Conservation (phyloP, 2,329 filamentous ascomycete genomes). For the Colletotrichum gigasporum region DNA sequence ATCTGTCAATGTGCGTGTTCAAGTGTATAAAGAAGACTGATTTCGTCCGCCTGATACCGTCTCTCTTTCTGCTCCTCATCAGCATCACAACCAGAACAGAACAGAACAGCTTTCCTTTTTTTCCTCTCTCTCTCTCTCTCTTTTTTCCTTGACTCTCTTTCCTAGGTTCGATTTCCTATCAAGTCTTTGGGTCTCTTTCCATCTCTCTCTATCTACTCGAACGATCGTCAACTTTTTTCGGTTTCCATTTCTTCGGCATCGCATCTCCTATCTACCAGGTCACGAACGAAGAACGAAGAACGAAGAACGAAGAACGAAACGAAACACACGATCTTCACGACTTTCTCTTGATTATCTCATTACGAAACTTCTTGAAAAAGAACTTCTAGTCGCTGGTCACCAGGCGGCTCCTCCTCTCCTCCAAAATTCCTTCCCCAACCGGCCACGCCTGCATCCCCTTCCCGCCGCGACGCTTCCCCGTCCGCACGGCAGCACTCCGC, state of each 20-base stretch:
- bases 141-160: conserved; percentile 37
- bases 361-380: background rate
- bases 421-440: conserved; percentile 36
- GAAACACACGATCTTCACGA: too few relatives aligned
- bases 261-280: background rate
- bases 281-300: background rate
- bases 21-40: conserved; percentile 24
- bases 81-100: conserved; percentile 20
- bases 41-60: background rate
- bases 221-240: conserved; percentile 23
- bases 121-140: conserved; percentile 35
- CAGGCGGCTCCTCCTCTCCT: conserved; percentile 14
- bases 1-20: too few relatives aligned
- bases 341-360: background rate
- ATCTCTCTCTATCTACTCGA: conserved; percentile 22
- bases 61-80: background rate
- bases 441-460: conserved; percentile 43
- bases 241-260: conserved; percentile 22
- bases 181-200: conserved; percentile 35
- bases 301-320: conserved; percentile 6
- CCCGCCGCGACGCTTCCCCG: conserved; percentile 52
- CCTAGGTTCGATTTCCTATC: conserved; percentile 34
- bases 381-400: background rate
- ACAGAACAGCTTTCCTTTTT: conserved; percentile 35
- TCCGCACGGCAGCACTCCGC: conserved; percentile 48